Percentiles rank a stretch among this genome's conserved stretches.
phyloP scores from a whole-genome alignment of 2,329 filamentous ascomycete genomes.

The Raffaelea arxii region DNA sequence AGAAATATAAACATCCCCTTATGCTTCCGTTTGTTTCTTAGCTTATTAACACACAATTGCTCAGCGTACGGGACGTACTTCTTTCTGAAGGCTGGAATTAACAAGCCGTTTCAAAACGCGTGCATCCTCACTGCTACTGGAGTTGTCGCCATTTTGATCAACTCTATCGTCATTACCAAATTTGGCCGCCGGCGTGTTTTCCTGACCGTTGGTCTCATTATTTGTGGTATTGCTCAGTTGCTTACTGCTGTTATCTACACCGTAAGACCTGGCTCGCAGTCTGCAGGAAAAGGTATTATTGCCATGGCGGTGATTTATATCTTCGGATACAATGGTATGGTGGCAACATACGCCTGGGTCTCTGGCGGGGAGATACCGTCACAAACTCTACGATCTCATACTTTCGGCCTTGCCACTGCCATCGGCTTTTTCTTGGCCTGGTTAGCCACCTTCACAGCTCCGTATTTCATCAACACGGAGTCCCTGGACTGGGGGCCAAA shows the following conservation, averaged over 20 bases:
- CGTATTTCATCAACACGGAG: constrained; percentile 48
- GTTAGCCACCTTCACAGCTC: constrained; percentile 47
- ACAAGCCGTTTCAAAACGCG: constrained; percentile 44
- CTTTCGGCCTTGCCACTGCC: constrained; percentile 44
- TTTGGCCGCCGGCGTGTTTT: constrained; percentile 44
- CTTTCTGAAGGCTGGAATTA: constrained; percentile 48
- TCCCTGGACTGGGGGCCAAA: constrained; percentile 47
- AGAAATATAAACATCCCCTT: constrained; percentile 1
- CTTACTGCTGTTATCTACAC: constrained; percentile 43
- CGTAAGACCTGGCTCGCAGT: constrained; percentile 24
- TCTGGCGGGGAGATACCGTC: constrained; percentile 47
- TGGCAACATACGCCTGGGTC: constrained; percentile 47
- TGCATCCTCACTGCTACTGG: constrained; percentile 45
- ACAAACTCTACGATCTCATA: constrained; percentile 45
- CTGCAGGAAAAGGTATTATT: constrained; percentile 37
- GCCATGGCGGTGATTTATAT: constrained; percentile 44
- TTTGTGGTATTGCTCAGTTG: constrained; percentile 45
- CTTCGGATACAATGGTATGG: constrained; percentile 42
- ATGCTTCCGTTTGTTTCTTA: not conserved
- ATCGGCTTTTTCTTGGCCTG: constrained; percentile 46
- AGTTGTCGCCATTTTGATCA: constrained; percentile 43
- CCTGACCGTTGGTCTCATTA: constrained; percentile 36
- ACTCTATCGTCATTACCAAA: constrained; percentile 40
- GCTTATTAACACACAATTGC: not conserved
- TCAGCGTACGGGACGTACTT: constrained; percentile 48